A percentile compares a stretch with the other conserved stretches of the same genome.
Conservation (phyloP, 225 moss, liverwort and hornwort species). For the Antitrichia curtipendula region DNA sequence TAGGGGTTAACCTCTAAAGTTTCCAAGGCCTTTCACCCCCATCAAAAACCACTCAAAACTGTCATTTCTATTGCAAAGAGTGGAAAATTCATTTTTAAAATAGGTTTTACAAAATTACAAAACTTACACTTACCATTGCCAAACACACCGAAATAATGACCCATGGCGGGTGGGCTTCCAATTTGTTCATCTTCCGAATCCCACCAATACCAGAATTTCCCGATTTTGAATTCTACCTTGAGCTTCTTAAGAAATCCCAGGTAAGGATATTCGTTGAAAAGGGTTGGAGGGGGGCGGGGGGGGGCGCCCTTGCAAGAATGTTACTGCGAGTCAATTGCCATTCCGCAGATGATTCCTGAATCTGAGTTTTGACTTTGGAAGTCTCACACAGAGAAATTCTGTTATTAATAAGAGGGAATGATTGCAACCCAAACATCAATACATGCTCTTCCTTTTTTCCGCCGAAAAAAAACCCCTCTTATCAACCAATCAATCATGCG, state of each 20-base stretch:
- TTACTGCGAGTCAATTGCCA: not conserved
- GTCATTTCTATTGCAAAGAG: no score
- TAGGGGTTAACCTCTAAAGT: no score
- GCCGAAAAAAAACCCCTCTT: not conserved
- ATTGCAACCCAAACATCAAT: not conserved
- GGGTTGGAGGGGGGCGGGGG: rapidly evolving
- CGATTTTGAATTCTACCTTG: not conserved
- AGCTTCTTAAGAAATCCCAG: not conserved
- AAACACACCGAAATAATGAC: no score
- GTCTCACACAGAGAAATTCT: not conserved
- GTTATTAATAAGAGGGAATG: not conserved
- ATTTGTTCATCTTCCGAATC: not conserved
- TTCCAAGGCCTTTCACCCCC: no score
- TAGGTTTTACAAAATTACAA: no score
- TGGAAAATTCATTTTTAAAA: no score
- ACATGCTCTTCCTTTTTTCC: not conserved
- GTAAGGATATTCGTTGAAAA: not conserved
- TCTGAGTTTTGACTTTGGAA: not conserved
- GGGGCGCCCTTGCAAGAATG: not conserved
- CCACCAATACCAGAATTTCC: not conserved
- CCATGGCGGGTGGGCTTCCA: not conserved
- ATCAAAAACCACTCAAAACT: no score
- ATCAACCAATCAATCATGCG: not conserved
- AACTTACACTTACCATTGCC: no score
- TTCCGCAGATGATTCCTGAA: not conserved